These are phyloP conservation scores for Angomonas ambiguus DNA, from an alignment of 208 protist genomes.

Conservation along the genomic window DNA sequence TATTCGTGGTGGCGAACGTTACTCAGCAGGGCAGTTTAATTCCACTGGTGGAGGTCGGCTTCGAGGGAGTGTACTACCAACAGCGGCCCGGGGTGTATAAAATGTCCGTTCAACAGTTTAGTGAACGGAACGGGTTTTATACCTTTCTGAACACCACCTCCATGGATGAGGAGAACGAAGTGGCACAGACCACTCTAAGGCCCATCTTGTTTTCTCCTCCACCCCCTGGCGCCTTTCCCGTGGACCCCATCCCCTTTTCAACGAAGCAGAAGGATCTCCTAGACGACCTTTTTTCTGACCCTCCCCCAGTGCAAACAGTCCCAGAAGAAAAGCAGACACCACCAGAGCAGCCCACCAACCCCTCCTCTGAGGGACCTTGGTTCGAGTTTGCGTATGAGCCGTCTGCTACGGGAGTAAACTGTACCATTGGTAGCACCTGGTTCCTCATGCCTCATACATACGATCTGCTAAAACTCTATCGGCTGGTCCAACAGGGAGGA, in stretches of 20 bases:
- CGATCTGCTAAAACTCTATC: constrained; percentile 18
- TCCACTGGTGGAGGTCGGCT: not conserved
- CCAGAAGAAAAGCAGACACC: not conserved
- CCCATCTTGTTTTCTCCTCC: constrained; percentile 7
- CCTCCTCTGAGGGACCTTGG: not conserved
- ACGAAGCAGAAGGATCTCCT: constrained; percentile 7
- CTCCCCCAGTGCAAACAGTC: not conserved
- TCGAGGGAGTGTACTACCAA: not conserved
- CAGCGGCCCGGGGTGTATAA: not conserved
- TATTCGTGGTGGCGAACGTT: not conserved
- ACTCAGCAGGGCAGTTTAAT: not conserved
- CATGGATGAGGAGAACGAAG: not conserved
- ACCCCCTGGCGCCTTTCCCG: not conserved
- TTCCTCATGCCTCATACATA: constrained; percentile 25
- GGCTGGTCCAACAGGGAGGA: constrained; percentile 12
- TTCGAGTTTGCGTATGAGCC: not conserved
- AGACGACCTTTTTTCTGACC: constrained; percentile 14
- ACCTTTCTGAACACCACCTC: constrained; percentile 1
- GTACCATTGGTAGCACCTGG: constrained; percentile 17
- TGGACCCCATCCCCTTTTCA: not conserved
- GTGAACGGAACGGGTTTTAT: not conserved
- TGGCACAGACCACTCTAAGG: not conserved
- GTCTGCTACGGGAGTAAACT: not conserved
- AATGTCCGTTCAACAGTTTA: not conserved
- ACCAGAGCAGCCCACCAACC: not conserved